Base-by-base conservation (phyloP, 2,329 filamentous ascomycete genomes). In the Trichophyton verrucosum region DNA sequence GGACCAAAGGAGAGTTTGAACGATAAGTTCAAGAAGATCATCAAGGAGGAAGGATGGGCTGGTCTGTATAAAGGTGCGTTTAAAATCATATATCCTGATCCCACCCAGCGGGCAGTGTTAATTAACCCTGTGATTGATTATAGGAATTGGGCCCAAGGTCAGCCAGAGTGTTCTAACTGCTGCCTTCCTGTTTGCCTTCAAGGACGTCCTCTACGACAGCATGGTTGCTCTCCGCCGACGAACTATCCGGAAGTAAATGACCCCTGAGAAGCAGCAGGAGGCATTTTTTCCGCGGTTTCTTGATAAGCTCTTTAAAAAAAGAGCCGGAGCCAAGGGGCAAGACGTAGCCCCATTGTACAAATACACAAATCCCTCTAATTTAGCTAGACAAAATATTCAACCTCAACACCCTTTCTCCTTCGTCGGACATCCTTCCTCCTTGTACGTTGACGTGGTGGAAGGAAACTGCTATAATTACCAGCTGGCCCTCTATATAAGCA, bases 111-210 rank as follows among this genome's bases (percentile, higher is more conserved):
- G 3, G 9, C 51, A 56, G 51, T 24, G 57, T 20, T 20, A 20
- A 20, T 57, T 47, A 33, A 27, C 46, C 59, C 42, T 5, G 20
- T 44, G n/a, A 2, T 17, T 62, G 33, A 40, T 22, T 53, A 56
- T 66, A 96, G 91, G 92, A 60, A 95, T 99, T 70, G 91, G 86
- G 22, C 91, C 94, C 67, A 99, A 99, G 81, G 87, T 99, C 66
- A 91, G 91, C 20, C 94, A 99, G 77, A 96, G 91, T 71, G 94
- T 97, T 53, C 82, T 99, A 64, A 99, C 94, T 3, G 94, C 94
- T 4, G 94, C 94, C 2, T 91, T 97, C 76, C 79, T 99, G 62
- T 99, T 99, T 72, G 94, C 91, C 1, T 96, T 99, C 79, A 99
- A 99, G 80, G 94, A 99, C 72, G 89, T 90, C 5, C 81, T 99